These are phyloP conservation scores for Capsicum pubescens DNA, from an alignment of 257 asterid species.

Conservation along the genomic window DNA sequence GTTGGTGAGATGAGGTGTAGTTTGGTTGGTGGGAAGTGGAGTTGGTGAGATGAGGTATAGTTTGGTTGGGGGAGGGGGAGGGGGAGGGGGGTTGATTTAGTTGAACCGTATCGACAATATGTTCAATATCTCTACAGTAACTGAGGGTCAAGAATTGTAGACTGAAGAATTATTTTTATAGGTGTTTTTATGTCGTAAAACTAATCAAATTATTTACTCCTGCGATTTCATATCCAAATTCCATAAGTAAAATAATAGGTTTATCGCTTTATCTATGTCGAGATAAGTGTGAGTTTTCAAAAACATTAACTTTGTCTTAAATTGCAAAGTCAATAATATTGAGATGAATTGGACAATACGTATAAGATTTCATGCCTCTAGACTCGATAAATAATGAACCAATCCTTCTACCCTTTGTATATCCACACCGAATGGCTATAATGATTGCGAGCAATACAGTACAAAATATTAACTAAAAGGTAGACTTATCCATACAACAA, in stretches of 20 bases:
- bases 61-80: no score
- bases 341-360: no score
- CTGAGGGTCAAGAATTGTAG: neutral
- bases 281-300: no score
- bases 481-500: neutral
- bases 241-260: no score
- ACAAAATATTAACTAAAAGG: neutral
- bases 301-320: no score
- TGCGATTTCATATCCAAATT: no score
- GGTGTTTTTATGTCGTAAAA: neutral
- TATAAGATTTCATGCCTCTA: neutral
- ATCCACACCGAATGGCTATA: neutral
- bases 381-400: neutral
- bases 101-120: neutral
- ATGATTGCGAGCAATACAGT: neutral
- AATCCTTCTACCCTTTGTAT: neutral
- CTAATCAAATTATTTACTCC: no score
- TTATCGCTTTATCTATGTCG: no score
- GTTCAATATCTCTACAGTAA: neutral
- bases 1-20: conserved; percentile 34
- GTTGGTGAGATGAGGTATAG: no score
- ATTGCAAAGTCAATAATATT: no score
- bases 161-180: neutral
- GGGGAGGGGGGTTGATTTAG: no score
- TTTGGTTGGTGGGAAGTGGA: no score